phyloP scores from a whole-genome alignment of 129 eudicot species.

The Artemisia argyi region DNA sequence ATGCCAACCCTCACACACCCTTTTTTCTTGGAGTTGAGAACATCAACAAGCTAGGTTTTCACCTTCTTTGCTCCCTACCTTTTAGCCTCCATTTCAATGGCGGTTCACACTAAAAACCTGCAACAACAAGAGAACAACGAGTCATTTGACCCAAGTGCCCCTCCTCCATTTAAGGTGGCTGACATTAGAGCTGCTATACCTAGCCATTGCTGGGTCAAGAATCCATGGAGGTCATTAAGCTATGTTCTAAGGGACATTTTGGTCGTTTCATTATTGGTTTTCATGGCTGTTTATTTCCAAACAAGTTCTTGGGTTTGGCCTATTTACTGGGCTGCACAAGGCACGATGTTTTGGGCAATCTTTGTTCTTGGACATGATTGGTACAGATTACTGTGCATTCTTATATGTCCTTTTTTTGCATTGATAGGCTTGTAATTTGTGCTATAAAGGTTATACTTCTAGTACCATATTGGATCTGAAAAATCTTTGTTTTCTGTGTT shows the following conservation, averaged over 20 bases:
- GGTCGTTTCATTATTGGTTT: constrained; percentile 38
- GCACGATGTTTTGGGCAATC: constrained; percentile 86
- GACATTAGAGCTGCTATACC: constrained; percentile 56
- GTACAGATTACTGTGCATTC: constrained; percentile 21
- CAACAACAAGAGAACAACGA: neutral
- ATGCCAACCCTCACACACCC: constrained; percentile 26
- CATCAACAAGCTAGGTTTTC: constrained; percentile 6
- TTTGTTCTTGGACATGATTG: constrained; percentile 92
- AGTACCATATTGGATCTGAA: constrained; percentile 20
- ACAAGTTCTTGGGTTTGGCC: constrained; percentile 59
- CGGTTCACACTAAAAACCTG: constrained; percentile 21
- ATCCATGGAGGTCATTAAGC: constrained; percentile 43
- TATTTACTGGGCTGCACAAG: constrained; percentile 78
- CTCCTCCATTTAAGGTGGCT: constrained; percentile 44
- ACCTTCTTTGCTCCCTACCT: constrained; percentile 13
- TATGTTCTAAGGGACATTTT: constrained; percentile 43
- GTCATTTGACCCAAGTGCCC: constrained; percentile 46
- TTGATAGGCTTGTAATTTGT: constrained; percentile 18
- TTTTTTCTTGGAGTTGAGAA: constrained; percentile 28
- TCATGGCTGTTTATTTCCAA: constrained; percentile 40
- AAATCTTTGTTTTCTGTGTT: constrained; percentile 6
- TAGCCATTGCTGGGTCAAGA: constrained; percentile 46
- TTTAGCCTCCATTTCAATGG: constrained; percentile 31
- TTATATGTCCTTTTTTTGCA: neutral
- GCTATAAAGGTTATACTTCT: neutral